These are phyloP conservation scores for Pseudoneurospora amorphoporcata DNA, from an alignment of 495 filamentous ascomycete species.

Conservation along the genomic window DNA sequence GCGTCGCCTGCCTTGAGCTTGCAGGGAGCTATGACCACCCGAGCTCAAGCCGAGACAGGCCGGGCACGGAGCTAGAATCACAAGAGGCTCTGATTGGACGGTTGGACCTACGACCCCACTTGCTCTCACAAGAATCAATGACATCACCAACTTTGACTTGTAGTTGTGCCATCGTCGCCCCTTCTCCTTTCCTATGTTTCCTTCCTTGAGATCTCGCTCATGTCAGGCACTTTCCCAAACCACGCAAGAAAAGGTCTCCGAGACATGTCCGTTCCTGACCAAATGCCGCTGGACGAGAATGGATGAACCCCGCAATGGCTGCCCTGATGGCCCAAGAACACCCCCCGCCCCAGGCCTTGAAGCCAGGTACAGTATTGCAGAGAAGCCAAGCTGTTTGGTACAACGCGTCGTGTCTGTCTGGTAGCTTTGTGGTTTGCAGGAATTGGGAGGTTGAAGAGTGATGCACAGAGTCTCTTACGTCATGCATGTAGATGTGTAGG, in stretches of 20 bases:
- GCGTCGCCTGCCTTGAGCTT: background rate
- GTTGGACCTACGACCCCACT: background rate
- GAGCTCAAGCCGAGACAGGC: background rate
- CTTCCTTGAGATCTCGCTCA: background rate
- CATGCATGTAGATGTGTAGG: background rate
- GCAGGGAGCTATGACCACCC: background rate
- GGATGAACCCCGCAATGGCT: background rate
- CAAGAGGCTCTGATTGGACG: background rate
- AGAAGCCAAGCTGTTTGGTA: background rate
- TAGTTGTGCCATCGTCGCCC: background rate
- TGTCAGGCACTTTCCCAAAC: background rate
- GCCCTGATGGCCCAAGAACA: background rate
- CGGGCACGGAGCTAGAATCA: background rate
- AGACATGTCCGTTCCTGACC: background rate
- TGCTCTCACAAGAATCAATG: background rate
- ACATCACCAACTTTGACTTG: background rate
- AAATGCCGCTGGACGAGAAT: background rate
- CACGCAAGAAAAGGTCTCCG: background rate
- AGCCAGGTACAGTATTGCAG: background rate
- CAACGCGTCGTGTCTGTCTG: background rate
- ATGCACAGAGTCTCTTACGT: background rate
- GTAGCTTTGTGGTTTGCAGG: background rate
- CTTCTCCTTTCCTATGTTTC: background rate
- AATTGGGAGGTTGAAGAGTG: background rate
- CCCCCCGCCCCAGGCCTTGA: background rate